Evolutionary conservation across 768 basidiomycete genomes (phyloP).

Genomic region (Hypholoma sublateritium): DNA sequence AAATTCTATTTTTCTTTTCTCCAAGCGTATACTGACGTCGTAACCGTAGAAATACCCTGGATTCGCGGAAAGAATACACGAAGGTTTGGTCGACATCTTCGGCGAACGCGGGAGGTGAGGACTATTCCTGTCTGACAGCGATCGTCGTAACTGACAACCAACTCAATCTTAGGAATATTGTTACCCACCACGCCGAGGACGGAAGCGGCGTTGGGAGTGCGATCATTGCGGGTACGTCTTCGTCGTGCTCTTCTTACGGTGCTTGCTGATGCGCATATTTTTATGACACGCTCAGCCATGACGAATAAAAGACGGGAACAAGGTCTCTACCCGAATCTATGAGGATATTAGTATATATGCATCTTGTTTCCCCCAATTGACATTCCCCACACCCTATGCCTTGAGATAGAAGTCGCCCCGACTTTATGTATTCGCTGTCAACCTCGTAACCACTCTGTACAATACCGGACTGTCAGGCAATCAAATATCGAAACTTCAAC

Average conservation of each 20-base stretch:
- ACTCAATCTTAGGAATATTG: conserved; percentile 51
- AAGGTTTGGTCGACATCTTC: conserved; percentile 92
- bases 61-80: conserved; percentile 90
- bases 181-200: conserved; percentile 85
- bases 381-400: background rate
- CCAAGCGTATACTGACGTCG: background rate
- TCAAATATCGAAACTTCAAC: no score
- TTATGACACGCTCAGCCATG: conserved; percentile 62
- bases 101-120: conserved; percentile 91
- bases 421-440: background rate
- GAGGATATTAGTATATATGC: background rate
- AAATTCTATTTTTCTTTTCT: conserved; percentile 25
- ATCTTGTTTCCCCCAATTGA: background rate
- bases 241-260: background rate
- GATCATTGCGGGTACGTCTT: conserved; percentile 74
- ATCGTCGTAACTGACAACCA: background rate
- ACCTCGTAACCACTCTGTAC: no score
- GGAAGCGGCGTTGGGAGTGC: conserved; percentile 95
- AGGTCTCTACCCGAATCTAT: conserved; percentile 23
- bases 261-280: background rate
- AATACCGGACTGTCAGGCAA: no score
- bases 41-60: conserved; percentile 90
- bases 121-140: background rate
- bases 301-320: conserved; percentile 32
- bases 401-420: background rate